These are phyloP conservation scores for Yarrowia alimentaria DNA, from an alignment of 805 yeast genomes.

Conservation along the genomic window DNA sequence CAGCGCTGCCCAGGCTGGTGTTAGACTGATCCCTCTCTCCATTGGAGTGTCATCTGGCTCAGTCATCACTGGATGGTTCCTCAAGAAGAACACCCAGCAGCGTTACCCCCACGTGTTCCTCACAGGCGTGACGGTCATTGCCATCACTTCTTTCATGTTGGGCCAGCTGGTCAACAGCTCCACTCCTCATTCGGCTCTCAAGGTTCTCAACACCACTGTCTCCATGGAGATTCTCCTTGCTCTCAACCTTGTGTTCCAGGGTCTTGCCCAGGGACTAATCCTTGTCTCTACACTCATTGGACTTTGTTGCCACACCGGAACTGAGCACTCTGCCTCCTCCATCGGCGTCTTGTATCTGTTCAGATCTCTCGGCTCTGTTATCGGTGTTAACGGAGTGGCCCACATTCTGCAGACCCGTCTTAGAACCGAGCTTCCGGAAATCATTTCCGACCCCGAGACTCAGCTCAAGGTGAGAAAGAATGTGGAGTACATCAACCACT, in stretches of 20 bases:
- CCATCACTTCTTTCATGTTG: background rate
- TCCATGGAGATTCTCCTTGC: background rate
- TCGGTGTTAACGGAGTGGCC: conserved; percentile 25
- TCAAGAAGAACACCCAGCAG: conserved; percentile 10
- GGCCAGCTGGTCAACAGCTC: conserved; percentile 2
- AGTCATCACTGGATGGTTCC: background rate
- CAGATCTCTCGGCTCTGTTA: conserved; percentile 11
- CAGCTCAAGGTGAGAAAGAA: conserved; percentile 21
- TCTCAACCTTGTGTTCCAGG: conserved; percentile 2
- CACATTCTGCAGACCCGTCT: conserved; percentile 11
- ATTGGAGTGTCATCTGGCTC: conserved; percentile 19
- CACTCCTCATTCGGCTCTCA: conserved; percentile 1
- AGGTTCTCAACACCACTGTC: too few relatives aligned
- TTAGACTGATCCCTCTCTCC: conserved; percentile 10
- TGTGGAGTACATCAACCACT: conserved; percentile 20
- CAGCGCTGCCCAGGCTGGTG: conserved; percentile 3
- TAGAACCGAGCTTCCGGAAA: conserved; percentile 4
- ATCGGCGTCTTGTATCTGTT: conserved; percentile 26
- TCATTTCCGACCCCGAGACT: conserved; percentile 13
- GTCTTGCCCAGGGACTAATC: conserved; percentile 19
- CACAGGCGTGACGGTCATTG: conserved; percentile 1
- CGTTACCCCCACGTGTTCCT: conserved; percentile 7
- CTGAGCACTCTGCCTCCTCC: conserved; percentile 18
- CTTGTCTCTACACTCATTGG: conserved; percentile 20
- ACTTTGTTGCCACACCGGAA: background rate